Evolutionary conservation across 164 flowering plant genomes (phyloP).

Genomic region (Vitis labrusca): DNA sequence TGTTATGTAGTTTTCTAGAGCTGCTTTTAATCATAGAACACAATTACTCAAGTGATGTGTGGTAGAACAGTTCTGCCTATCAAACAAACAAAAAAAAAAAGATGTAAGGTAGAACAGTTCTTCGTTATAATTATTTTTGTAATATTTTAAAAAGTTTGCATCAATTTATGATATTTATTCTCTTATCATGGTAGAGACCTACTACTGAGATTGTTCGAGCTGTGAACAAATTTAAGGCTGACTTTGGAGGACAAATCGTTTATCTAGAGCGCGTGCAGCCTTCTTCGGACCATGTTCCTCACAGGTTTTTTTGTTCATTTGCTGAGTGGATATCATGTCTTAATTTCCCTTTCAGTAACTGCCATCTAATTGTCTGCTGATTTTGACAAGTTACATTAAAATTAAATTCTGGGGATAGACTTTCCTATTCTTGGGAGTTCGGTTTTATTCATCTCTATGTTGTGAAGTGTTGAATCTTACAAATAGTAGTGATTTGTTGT

Average conservation of each 20-base stretch:
- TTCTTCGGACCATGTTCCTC: slow-evolving; percentile 92
- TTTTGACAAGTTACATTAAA: background rate
- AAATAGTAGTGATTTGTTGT: no score
- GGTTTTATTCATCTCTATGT: background rate
- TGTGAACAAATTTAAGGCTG: slow-evolving; percentile 92
- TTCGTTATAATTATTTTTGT: no score
- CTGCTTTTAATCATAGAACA: no score
- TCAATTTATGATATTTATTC: background rate
- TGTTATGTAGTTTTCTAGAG: no score
- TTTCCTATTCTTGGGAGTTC: background rate
- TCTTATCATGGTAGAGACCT: slow-evolving; percentile 61
- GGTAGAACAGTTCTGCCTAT: no score
- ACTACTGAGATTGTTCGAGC: slow-evolving; percentile 79
- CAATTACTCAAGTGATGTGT: no score
- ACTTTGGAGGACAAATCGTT: slow-evolving; percentile 92
- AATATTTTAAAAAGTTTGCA: background rate
- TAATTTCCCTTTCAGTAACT: background rate
- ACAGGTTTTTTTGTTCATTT: slow-evolving; percentile 60
- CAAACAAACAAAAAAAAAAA: no score
- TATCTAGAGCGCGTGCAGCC: slow-evolving; percentile 93
- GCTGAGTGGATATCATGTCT: background rate
- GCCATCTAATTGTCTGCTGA: background rate
- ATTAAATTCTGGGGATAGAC: background rate
- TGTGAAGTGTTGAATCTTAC: no score
- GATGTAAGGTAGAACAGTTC: no score